Evolutionary conservation across 345 rosid species (phyloP).

Genomic region (Syzygium aromaticum): DNA sequence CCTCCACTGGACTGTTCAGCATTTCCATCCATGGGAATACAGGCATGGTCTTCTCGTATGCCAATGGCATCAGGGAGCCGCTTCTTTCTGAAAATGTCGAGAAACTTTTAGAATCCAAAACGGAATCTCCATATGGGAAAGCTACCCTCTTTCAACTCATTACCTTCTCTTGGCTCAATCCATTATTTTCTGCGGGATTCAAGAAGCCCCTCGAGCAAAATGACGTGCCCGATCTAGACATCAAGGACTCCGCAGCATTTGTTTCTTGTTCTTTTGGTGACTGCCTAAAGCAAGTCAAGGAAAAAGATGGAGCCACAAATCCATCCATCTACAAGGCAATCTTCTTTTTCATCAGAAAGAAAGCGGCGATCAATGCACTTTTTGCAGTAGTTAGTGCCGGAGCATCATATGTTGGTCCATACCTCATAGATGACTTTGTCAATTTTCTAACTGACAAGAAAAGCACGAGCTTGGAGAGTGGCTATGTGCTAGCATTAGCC

Average conservation of each 20-base stretch:
- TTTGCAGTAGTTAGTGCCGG: constrained; percentile 64
- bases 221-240: constrained; percentile 59
- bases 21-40: constrained; percentile 64
- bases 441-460: constrained; percentile 39
- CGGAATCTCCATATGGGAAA: constrained; percentile 59
- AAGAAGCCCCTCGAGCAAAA: constrained; percentile 67
- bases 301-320: constrained; percentile 28
- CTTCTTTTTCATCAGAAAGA: constrained; percentile 44
- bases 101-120: constrained; percentile 7
- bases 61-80: constrained; percentile 39
- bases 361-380: constrained; percentile 62
- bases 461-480: constrained; percentile 39
- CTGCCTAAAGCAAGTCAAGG: constrained; percentile 41
- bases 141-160: constrained; percentile 67
- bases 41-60: constrained; percentile 17
- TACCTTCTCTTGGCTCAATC: constrained; percentile 89
- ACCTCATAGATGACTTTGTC: constrained; percentile 68
- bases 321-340: constrained; percentile 70
- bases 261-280: constrained; percentile 41
- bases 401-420: constrained; percentile 83
- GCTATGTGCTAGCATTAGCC: constrained; percentile 68
- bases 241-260: constrained; percentile 56
- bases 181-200: constrained; percentile 61
- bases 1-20: constrained; percentile 39
- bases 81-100: constrained; percentile 34